Base-by-base conservation (phyloP, 2,329 filamentous ascomycete genomes). In the Aspergillus tamarii region DNA sequence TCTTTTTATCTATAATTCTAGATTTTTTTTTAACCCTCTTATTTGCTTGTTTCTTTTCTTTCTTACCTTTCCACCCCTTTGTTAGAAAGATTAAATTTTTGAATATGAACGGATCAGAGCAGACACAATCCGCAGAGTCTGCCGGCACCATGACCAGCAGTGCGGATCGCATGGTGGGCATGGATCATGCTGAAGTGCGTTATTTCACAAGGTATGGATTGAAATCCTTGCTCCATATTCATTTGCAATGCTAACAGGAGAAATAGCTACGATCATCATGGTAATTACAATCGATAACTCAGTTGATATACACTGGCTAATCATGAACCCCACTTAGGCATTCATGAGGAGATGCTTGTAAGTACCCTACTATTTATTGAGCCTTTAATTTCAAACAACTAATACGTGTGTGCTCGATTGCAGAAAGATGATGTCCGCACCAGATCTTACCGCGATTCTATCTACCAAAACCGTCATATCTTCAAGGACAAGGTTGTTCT, bases 341-440 rank as follows among this genome's bases (percentile, higher is more conserved):
- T 97, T 77, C 94, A 97, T 80, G 94, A 97, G 85, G 94, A 97
- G 83, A 97, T 97, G 94, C 85, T 97, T 89, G 93, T 96, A 84
- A 81, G 91, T 88, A 72, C 67, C 50, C 32, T 62, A 54, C 21
- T 55, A 34, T 52, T 45, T 21, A 50, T 10, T 41, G 57, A n/a
- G 54, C 36, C 58, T 57, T 48, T 32, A 56, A 56, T 36, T 12
- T 48, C 53, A 58, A 30, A 41, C 32, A 50, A 61, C 52, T 45
- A 58, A 61, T 62, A 50, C 41, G 28, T 1, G 10, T 62, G 46
- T 34, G 30, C 45, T 1, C 32, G 21, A 36, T 36, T 75, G 65
- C 76, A 97, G 92, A 98, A 97, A 90, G 95, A 99, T 83, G 95
- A 99, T 82, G 94, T 99, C 66, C 93, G 95, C 71, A 99, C 95